phyloP scores from a whole-genome alignment of 1,139 yeast species.

The Sugiyamaella japonica region DNA sequence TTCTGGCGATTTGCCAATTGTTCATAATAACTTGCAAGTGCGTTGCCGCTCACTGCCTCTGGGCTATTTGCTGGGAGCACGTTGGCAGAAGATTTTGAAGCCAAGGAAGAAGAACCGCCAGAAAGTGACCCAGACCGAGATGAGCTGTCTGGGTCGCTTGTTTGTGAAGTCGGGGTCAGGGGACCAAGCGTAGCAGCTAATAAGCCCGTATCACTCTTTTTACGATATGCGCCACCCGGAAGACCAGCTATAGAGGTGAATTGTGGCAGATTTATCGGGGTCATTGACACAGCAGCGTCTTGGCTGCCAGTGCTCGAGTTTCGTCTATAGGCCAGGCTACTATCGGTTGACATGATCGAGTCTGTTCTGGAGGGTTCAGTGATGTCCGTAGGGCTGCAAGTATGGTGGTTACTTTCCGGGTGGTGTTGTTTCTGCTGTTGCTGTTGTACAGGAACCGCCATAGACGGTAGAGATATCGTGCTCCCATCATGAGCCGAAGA shows the following conservation, averaged over 20 bases:
- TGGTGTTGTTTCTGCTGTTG: not conserved
- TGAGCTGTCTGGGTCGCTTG: not conserved
- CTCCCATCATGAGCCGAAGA: not conserved
- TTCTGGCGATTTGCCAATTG: slow-evolving; percentile 3
- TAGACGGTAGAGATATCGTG: not conserved
- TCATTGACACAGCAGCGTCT: not conserved
- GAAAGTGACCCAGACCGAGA: slow-evolving; percentile 6
- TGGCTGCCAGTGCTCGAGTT: slow-evolving; percentile 1
- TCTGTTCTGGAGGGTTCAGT: not conserved
- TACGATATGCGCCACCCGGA: slow-evolving; percentile 15
- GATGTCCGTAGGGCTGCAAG: not conserved
- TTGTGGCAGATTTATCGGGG: not conserved
- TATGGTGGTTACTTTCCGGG: not conserved
- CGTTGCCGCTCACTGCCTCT: slow-evolving; percentile 8
- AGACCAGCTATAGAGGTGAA: slow-evolving; percentile 2
- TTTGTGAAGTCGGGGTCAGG: not conserved
- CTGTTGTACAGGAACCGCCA: not conserved
- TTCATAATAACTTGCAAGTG: slow-evolving; percentile 7
- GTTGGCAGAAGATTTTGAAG: not conserved
- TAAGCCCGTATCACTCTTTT: slow-evolving; percentile 10
- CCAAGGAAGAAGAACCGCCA: slow-evolving; percentile 1
- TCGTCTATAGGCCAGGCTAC: slow-evolving; percentile 12
- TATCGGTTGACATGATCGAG: slow-evolving; percentile 11
- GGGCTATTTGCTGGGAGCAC: slow-evolving; percentile 4
- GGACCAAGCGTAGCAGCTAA: not conserved